Conservation (phyloP, 495 filamentous ascomycete genomes). For the Margaritispora aquatica region DNA sequence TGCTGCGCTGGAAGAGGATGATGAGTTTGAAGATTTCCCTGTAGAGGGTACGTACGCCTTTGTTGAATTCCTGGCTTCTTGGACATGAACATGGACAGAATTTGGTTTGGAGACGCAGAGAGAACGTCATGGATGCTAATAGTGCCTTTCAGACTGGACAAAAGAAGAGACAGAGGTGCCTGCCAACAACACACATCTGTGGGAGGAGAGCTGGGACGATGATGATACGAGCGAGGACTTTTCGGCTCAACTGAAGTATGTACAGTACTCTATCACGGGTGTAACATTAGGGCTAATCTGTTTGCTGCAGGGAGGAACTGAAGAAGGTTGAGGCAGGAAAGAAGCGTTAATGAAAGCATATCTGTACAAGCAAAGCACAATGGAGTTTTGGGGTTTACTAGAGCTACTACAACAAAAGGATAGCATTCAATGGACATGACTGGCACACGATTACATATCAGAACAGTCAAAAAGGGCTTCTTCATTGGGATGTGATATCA, state of each 20-base stretch:
- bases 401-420: constrained; percentile 17
- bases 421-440: constrained; percentile 23
- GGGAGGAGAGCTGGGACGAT: constrained; percentile 99
- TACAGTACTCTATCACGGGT: constrained; percentile 8
- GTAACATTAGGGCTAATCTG: constrained; percentile 5
- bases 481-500: constrained; percentile 17
- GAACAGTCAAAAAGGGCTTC: constrained; percentile 4
- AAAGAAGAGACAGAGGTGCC: constrained; percentile 80
- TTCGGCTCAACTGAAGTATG: constrained; percentile 88
- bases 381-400: constrained; percentile 23
- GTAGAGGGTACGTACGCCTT: constrained; percentile 70
- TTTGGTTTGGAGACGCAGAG: constrained; percentile 2
- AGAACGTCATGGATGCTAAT: neutral
- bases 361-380: constrained; percentile 8
- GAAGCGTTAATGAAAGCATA: constrained; percentile 35
- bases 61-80: too few species aligned
- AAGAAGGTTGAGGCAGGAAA: constrained; percentile 83
- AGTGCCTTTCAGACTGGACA: constrained; percentile 66
- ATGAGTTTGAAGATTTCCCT: constrained; percentile 99
- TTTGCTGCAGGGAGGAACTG: constrained; percentile 77
- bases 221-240: constrained; percentile 98
- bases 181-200: constrained; percentile 70
- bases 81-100: too few species aligned
- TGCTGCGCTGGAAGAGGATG: constrained; percentile 84
- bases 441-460: constrained; percentile 11